Percentiles rank a stretch among this genome's conserved stretches.
These are phyloP conservation scores for Kodamaea nitidulidarum DNA, from an alignment of 805 yeast species.

Conservation along the genomic window DNA sequence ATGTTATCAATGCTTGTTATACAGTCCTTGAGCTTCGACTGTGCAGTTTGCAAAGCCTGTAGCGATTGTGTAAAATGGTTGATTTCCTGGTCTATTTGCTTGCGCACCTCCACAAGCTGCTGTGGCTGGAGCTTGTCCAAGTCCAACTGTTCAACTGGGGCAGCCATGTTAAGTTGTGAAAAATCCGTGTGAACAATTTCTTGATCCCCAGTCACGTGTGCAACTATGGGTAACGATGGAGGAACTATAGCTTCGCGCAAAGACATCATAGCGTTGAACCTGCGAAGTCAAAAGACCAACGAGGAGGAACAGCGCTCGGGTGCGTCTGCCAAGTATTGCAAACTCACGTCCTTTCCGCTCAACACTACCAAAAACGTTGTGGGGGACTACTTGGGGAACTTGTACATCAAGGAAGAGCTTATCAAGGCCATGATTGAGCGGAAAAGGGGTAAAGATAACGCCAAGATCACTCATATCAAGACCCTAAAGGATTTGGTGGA, in stretches of 20 bases:
- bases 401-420: conserved; percentile 62
- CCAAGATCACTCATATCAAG: conserved; percentile 15
- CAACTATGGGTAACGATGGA: conserved; percentile 53
- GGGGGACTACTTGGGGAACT: conserved; percentile 62
- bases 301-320: neutral
- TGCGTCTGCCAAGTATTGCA: conserved; percentile 4
- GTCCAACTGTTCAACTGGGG: conserved; percentile 32
- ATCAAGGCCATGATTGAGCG: conserved; percentile 51
- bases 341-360: conserved; percentile 40
- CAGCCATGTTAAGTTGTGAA: conserved; percentile 1
- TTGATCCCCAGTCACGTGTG: neutral
- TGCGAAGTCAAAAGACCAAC: neutral
- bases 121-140: conserved; percentile 70
- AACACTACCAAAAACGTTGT: conserved; percentile 46
- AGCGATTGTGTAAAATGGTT: conserved; percentile 82
- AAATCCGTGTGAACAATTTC: neutral
- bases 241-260: conserved; percentile 61
- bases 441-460: neutral
- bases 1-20: conserved; percentile 61
- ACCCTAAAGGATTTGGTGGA: conserved; percentile 25
- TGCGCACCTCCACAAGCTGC: conserved; percentile 79
- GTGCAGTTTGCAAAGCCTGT: conserved; percentile 80
- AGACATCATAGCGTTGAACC: conserved; percentile 39
- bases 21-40: conserved; percentile 77
- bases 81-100: conserved; percentile 77